These are phyloP conservation scores for Rugosomyces carneus DNA, from an alignment of 1,284 basidiomycete genomes.

Conservation along the genomic window DNA sequence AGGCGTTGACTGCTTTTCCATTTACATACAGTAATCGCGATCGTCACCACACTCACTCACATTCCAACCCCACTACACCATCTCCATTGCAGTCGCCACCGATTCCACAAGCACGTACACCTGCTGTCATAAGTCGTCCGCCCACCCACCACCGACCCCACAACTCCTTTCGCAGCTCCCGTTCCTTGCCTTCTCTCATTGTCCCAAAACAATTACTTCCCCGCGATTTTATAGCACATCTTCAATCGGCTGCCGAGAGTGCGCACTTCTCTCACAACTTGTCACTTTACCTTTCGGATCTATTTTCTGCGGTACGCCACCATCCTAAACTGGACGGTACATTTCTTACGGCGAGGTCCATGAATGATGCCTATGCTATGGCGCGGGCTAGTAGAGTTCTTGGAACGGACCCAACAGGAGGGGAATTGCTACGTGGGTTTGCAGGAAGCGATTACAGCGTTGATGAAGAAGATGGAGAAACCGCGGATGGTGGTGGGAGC, in stretches of 20 bases:
- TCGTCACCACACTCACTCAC: conserved; percentile 19
- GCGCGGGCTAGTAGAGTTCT: conserved; percentile 60
- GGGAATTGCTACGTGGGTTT: conserved; percentile 33
- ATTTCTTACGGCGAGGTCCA: conserved; percentile 53
- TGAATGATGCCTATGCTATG: conserved; percentile 55
- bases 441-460: conserved; percentile 20
- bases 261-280: conserved; percentile 43
- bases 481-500: conserved; percentile 5
- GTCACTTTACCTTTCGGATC: conserved; percentile 59
- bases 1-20: conserved; percentile 28
- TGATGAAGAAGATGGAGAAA: conserved; percentile 17
- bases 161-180: conserved; percentile 9
- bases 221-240: conserved; percentile 31
- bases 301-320: conserved; percentile 64
- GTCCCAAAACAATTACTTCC: conserved; percentile 28
- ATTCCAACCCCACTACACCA: conserved; percentile 28
- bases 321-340: conserved; percentile 64
- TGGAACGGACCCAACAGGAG: conserved; percentile 47
- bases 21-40: conserved; percentile 23
- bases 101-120: conserved; percentile 18
- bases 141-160: conserved; percentile 4
- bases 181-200: conserved; percentile 12
- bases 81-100: conserved; percentile 17
- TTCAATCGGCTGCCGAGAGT: conserved; percentile 32
- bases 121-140: conserved; percentile 14